These are phyloP conservation scores for Xylaria sp. DNA, from an alignment of 2,329 filamentous ascomycete species.

Conservation along the genomic window DNA sequence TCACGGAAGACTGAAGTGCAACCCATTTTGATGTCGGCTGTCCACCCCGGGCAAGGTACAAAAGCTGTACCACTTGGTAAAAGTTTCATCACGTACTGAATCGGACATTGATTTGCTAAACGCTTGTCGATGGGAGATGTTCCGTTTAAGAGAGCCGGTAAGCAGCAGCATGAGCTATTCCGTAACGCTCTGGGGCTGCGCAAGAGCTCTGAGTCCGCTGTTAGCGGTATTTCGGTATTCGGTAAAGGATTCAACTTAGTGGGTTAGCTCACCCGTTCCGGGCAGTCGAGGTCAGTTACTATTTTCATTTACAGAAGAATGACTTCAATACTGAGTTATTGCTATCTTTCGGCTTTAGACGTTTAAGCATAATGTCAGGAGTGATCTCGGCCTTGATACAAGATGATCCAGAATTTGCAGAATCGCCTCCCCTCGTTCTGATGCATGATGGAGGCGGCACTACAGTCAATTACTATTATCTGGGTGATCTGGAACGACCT, in stretches of 20 bases:
- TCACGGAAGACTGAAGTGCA: not conserved
- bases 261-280: not conserved
- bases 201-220: not conserved
- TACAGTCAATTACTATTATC: constrained; percentile 22
- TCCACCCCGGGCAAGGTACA: not conserved
- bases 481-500: constrained; percentile 20
- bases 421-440: constrained; percentile 15
- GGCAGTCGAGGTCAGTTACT: not conserved
- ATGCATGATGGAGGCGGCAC: constrained; percentile 28
- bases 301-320: too few relatives aligned
- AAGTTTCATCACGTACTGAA: not conserved
- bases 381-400: constrained; percentile 26
- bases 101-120: not conserved
- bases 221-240: constrained; percentile 14
- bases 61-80: not conserved
- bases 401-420: constrained; percentile 28
- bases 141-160: not conserved
- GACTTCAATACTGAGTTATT: not conserved
- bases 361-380: constrained; percentile 10
- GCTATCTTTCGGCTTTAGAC: not conserved
- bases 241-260: constrained; percentile 1
- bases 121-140: not conserved
- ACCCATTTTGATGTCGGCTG: not conserved
- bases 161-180: not conserved
- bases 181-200: not conserved